Evolutionary conservation across 1,139 yeast genomes (phyloP).

Genomic region (Taiozyma sp.): DNA sequence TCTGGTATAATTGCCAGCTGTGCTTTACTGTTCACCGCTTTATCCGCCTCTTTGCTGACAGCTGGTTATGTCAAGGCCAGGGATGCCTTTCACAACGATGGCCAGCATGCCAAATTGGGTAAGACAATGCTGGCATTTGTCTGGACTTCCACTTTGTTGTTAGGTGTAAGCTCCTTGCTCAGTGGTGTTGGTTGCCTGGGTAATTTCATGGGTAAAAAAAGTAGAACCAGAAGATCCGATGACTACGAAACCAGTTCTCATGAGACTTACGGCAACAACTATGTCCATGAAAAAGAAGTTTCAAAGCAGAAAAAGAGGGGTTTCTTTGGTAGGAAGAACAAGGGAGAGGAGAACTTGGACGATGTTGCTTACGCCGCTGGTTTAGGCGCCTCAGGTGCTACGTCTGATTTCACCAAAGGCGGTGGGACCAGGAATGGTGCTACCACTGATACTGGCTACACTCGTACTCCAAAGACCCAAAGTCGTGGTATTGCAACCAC

Average conservation of each 20-base stretch:
- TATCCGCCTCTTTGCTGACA: slow-evolving; percentile 60
- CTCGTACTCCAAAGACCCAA: not conserved
- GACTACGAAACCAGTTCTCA: slow-evolving; percentile 20
- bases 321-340: slow-evolving; percentile 13
- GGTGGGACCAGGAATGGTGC: not conserved
- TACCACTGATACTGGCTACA: not conserved
- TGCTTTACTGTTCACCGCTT: slow-evolving; percentile 46
- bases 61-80: slow-evolving; percentile 62
- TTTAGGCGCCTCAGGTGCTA: slow-evolving; percentile 14
- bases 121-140: slow-evolving; percentile 53
- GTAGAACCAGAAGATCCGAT: slow-evolving; percentile 13
- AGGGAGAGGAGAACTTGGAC: slow-evolving; percentile 9
- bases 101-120: slow-evolving; percentile 47
- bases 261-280: slow-evolving; percentile 23
- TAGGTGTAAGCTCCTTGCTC: slow-evolving; percentile 30
- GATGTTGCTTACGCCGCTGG: slow-evolving; percentile 17
- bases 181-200: slow-evolving; percentile 20
- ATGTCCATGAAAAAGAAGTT: slow-evolving; percentile 14
- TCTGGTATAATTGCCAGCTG: slow-evolving; percentile 21
- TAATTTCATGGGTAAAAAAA: slow-evolving; percentile 7
- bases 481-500: not conserved
- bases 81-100: slow-evolving; percentile 44
- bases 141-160: slow-evolving; percentile 54
- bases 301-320: slow-evolving; percentile 8
- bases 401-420: slow-evolving; percentile 5